A percentile compares a stretch with the other conserved stretches of the same genome.
These are phyloP conservation scores for Calocybe cyanea DNA, from an alignment of 768 basidiomycete species.

Conservation along the genomic window DNA sequence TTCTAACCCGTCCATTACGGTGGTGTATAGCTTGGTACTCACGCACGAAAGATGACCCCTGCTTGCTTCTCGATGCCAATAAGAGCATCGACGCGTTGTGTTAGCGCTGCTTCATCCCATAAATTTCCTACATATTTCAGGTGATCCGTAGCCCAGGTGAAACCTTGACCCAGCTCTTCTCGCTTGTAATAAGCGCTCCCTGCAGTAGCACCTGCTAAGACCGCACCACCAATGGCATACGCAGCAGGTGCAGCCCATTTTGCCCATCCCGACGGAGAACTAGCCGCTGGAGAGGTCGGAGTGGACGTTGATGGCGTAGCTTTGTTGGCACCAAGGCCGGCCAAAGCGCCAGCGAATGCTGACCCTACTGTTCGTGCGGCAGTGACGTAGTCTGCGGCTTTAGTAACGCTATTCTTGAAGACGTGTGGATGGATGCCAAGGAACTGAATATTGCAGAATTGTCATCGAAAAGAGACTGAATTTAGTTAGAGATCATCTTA, in stretches of 20 bases:
- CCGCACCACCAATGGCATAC: slow-evolving; percentile 67
- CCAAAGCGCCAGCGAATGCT: slow-evolving; percentile 55
- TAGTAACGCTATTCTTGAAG: slow-evolving; percentile 79
- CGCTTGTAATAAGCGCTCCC: slow-evolving; percentile 82
- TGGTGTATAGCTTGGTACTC: slow-evolving; percentile 26
- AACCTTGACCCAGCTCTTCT: slow-evolving; percentile 67
- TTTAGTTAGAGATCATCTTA: slow-evolving; percentile 29
- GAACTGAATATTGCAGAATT: slow-evolving; percentile 51
- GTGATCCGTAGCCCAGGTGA: slow-evolving; percentile 79
- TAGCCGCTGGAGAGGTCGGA: slow-evolving; percentile 18
- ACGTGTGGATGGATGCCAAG: slow-evolving; percentile 82
- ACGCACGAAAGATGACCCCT: slow-evolving; percentile 74
- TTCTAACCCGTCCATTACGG: too few relatives aligned
- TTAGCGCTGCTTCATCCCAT: slow-evolving; percentile 73
- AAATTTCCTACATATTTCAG: slow-evolving; percentile 84
- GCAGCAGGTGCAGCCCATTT: slow-evolving; percentile 65
- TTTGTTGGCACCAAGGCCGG: slow-evolving; percentile 45
- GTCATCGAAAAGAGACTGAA: slow-evolving; percentile 3
- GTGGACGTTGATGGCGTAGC: slow-evolving; percentile 26
- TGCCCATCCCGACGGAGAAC: slow-evolving; percentile 45
- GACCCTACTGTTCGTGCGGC: slow-evolving; percentile 62
- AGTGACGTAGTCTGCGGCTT: slow-evolving; percentile 67
- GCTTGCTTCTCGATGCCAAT: slow-evolving; percentile 55
- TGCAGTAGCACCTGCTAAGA: slow-evolving; percentile 79
- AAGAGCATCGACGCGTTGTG: slow-evolving; percentile 57